phyloP scores from a whole-genome alignment of 805 yeast species.

The Zygosaccharomyces bisporus region DNA sequence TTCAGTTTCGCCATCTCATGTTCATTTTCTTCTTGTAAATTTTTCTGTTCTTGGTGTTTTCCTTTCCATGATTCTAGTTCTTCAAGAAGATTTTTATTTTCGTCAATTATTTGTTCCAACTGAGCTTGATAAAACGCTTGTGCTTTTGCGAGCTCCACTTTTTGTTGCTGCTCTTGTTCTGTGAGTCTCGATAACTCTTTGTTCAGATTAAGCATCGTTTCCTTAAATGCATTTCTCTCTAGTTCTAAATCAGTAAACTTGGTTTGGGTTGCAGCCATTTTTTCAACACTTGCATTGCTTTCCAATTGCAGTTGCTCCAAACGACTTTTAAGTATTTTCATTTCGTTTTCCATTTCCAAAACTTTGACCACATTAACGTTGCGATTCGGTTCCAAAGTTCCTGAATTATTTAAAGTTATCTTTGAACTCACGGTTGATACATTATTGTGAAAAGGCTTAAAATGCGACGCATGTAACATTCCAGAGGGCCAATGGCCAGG shows the following conservation, averaged over 20 bases:
- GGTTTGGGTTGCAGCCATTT: slow-evolving; percentile 5
- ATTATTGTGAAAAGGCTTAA: slow-evolving; percentile 17
- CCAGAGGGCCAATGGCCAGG: slow-evolving; percentile 45
- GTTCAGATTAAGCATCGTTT: slow-evolving; percentile 28
- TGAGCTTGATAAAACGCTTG: slow-evolving; percentile 28
- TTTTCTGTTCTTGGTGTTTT: slow-evolving; percentile 44
- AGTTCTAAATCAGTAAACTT: slow-evolving; percentile 22
- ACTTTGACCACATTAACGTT: slow-evolving; percentile 4
- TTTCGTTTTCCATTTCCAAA: slow-evolving; percentile 12
- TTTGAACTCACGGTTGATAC: slow-evolving; percentile 17
- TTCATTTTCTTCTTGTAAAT: slow-evolving; percentile 49
- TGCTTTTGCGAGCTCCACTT: slow-evolving; percentile 18
- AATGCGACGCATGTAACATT: slow-evolving; percentile 31
- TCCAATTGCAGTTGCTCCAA: slow-evolving; percentile 7
- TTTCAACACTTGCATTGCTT: background rate
- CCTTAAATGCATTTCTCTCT: slow-evolving; percentile 32
- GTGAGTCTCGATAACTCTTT: slow-evolving; percentile 29
- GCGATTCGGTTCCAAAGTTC: slow-evolving; percentile 6
- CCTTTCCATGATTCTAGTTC: slow-evolving; percentile 16
- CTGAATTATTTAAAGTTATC: slow-evolving; percentile 10
- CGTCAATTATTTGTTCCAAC: slow-evolving; percentile 9
- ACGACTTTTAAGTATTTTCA: slow-evolving; percentile 9
- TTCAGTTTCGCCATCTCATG: background rate
- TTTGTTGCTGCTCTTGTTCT: slow-evolving; percentile 16
- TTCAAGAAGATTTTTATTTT: slow-evolving; percentile 15